phyloP scores from a whole-genome alignment of 306 rosid species.

The Acmispon strigosus region DNA sequence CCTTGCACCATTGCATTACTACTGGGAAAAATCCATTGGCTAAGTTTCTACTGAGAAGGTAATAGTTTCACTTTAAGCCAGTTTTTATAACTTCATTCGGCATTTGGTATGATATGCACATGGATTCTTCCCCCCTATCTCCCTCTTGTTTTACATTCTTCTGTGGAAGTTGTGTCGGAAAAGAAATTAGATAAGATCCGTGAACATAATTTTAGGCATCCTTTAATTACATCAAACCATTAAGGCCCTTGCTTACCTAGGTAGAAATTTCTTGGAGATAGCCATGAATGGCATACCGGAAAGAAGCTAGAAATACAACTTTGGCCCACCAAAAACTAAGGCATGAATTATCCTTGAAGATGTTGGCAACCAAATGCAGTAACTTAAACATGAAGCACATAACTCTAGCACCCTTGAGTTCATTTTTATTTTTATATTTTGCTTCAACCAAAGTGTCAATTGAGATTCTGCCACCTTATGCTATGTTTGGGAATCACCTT shows the following conservation, averaged over 20 bases:
- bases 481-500: no score
- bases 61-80: slow-evolving; percentile 10
- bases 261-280: neutral
- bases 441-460: neutral
- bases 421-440: neutral
- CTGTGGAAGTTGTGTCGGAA: neutral
- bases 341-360: neutral
- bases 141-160: neutral
- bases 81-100: neutral
- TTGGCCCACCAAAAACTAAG: neutral
- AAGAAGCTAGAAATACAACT: neutral
- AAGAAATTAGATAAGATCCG: neutral
- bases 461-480: neutral
- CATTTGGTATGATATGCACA: neutral
- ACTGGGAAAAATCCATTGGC: slow-evolving; percentile 62
- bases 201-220: neutral
- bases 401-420: neutral
- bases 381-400: neutral
- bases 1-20: slow-evolving; percentile 84
- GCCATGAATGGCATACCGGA: no score
- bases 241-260: neutral
- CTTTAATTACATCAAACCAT: neutral
- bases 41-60: slow-evolving; percentile 86
- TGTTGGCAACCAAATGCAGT: neutral
- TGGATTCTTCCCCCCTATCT: neutral